Base-by-base conservation (phyloP, 495 filamentous ascomycete species). In the Xylaria curta region DNA sequence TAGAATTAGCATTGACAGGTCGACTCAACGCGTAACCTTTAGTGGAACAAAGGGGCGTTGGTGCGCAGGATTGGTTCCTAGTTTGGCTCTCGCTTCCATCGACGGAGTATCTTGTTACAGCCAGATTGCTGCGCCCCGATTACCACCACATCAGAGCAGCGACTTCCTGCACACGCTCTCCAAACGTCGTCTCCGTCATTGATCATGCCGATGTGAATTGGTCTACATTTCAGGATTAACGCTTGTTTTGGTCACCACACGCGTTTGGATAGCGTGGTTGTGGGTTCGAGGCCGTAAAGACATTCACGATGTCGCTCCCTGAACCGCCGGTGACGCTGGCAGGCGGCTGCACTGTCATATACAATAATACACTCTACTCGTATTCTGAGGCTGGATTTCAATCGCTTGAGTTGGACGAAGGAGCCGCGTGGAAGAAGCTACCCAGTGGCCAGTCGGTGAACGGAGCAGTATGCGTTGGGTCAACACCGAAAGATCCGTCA, bases 301-400 rank as follows among this genome's bases (percentile, higher is more conserved):
- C 26, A 26, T 21, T 60, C 51, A 60, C 49, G 40, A 94, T 94
- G 92, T 73, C 85, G 67, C 82, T 89, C 46, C 92, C 92, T 66
- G 71, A 86, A 75, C 94, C 94, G 68, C 84, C 85, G 15, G 83
- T 88, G 72, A 78, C 87, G 72, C 83, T 97, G 73, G 86, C 87
- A 75, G 89, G 91, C 82, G 89, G 91, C 75, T 99, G 96, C 82
- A 96, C 94, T 19, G 88, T 91, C 69, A 87, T 99, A 66, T 84
- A 92, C 81, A 85, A 95, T 78, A 90, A 92, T 80, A 96, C 91
- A 21, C 88, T 99, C 19, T 99, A 97, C 82, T 90, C 90, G 13
- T 98, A 93, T 76, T 92, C 93, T 47, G 78, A 88, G 24, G 81
- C 86, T 62, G 93, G 91, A 28, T 94, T 99, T 69, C 90, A 93